Evolutionary conservation across 306 rosid genomes (phyloP).

Genomic region (Vigna radiata): DNA sequence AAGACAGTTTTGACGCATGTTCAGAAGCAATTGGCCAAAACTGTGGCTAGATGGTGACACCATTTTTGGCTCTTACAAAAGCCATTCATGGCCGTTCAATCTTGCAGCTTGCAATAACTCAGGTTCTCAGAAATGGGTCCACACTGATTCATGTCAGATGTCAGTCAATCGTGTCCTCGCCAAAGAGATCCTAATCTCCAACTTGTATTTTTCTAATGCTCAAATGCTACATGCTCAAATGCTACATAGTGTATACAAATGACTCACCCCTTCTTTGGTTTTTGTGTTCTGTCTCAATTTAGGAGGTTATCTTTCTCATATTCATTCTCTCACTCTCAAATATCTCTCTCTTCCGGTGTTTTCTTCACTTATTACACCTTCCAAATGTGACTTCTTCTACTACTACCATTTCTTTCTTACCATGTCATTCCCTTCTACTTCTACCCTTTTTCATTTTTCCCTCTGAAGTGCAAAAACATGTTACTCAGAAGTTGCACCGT

Average conservation of each 20-base stretch:
- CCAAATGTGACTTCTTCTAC: background rate
- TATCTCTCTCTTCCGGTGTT: background rate
- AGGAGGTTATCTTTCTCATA: background rate
- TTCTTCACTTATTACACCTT: slow-evolving; percentile 14
- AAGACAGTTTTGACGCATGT: slow-evolving; percentile 29
- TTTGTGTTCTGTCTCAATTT: background rate
- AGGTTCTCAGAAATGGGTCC: slow-evolving; percentile 17
- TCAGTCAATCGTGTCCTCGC: slow-evolving; percentile 28
- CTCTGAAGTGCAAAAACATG: slow-evolving; percentile 50
- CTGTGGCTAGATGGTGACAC: slow-evolving; percentile 18
- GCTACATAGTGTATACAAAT: background rate
- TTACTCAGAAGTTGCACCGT: slow-evolving; percentile 68
- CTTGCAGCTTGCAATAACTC: slow-evolving; percentile 1
- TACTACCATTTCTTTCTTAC: background rate
- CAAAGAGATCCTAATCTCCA: background rate
- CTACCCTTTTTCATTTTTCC: too few species aligned
- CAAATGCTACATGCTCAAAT: background rate
- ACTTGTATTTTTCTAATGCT: background rate
- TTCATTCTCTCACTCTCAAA: background rate
- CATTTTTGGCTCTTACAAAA: slow-evolving; percentile 26
- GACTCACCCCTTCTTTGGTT: background rate
- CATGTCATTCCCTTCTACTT: background rate
- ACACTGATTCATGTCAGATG: background rate
- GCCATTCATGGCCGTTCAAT: slow-evolving; percentile 50
- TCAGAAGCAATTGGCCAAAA: background rate